Evolutionary conservation across 1,139 yeast genomes (phyloP).

Genomic region (Kurtzmaniella quercitrusa): DNA sequence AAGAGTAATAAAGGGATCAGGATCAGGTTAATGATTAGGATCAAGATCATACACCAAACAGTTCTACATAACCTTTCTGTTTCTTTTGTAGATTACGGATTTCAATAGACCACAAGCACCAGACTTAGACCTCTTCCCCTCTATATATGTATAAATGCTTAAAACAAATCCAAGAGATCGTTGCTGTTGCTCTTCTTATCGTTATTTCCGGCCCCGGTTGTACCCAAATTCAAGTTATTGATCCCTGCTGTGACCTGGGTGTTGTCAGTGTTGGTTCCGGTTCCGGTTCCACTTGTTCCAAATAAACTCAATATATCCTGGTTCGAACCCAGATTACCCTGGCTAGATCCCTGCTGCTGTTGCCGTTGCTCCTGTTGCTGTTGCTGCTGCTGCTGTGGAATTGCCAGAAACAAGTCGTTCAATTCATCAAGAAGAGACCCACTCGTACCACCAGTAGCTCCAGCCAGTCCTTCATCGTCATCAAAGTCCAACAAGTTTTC

Average conservation of each 20-base stretch:
- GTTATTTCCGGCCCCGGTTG: background rate
- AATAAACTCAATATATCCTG: conserved; percentile 45
- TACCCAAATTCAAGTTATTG: conserved; percentile 19
- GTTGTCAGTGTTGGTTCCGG: conserved; percentile 10
- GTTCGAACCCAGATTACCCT: conserved; percentile 6
- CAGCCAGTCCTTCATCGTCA: conserved; percentile 47
- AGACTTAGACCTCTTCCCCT: too few species aligned
- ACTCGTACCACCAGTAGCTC: conserved; percentile 11
- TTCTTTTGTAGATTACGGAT: too few species aligned
- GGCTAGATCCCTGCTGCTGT: conserved; percentile 1
- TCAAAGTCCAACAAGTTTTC: conserved; percentile 82
- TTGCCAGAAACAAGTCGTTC: conserved; percentile 56
- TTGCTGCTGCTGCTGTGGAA: conserved; percentile 5
- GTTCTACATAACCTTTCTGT: too few species aligned
- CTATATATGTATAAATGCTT: background rate
- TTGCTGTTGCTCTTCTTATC: background rate
- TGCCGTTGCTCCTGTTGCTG: conserved; percentile 7
- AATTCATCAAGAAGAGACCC: conserved; percentile 53
- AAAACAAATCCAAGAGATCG: conserved; percentile 7
- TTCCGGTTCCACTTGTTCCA: conserved; percentile 21
- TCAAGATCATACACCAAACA: too few species aligned
- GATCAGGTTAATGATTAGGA: too few species aligned
- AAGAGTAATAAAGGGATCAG: too few species aligned
- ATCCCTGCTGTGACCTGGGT: conserved; percentile 14
- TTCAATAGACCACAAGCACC: background rate